A percentile compares a stretch with the other conserved stretches of the same genome.
Evolutionary conservation across 345 rosid genomes (phyloP).

Genomic region (Salix viminalis): DNA sequence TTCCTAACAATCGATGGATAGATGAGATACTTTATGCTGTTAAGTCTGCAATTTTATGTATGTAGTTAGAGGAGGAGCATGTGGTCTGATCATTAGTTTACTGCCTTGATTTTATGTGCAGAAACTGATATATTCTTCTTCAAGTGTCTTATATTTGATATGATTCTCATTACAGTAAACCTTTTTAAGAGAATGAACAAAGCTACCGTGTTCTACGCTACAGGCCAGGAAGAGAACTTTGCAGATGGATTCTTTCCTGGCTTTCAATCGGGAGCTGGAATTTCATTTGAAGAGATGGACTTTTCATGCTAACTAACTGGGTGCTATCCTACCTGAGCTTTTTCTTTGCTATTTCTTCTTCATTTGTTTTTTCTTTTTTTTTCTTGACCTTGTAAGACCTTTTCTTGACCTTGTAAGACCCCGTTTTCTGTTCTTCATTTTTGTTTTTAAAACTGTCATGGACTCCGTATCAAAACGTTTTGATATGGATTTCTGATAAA

Average conservation of each 20-base stretch:
- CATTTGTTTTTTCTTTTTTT: background rate
- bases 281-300: background rate
- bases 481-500: slow-evolving; percentile 14
- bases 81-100: background rate
- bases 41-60: background rate
- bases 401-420: slow-evolving; percentile 99
- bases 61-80: background rate
- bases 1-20: background rate
- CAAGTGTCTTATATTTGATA: background rate
- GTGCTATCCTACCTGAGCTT: slow-evolving; percentile 96
- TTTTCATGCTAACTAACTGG: slow-evolving; percentile 31
- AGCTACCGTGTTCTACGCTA: background rate
- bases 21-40: background rate
- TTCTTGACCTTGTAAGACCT: slow-evolving; percentile 99
- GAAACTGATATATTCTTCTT: background rate
- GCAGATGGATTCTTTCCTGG: background rate
- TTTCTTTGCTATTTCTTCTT: background rate
- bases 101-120: background rate
- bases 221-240: background rate
- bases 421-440: background rate
- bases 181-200: slow-evolving; percentile 10
- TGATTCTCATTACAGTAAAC: slow-evolving; percentile 17
- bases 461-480: slow-evolving; percentile 10
- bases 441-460: background rate
- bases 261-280: slow-evolving; percentile 11